Evolutionary conservation across 1,139 yeast genomes (phyloP).

Genomic region (Suzukiozyma palmioleophila): DNA sequence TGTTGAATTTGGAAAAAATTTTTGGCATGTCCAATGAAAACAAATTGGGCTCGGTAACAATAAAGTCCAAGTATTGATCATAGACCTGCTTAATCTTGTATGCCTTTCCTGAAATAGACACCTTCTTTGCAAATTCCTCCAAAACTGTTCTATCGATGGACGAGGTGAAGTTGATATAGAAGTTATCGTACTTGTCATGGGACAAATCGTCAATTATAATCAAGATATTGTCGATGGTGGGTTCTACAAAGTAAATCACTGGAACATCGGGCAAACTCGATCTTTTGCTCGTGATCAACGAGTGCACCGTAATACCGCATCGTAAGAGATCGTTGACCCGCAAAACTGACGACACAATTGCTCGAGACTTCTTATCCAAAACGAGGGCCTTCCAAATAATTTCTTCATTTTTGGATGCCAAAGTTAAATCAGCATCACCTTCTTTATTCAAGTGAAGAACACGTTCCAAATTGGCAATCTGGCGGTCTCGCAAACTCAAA

Average conservation of each 20-base stretch:
- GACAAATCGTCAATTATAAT: conserved; percentile 68
- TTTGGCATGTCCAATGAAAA: conserved; percentile 70
- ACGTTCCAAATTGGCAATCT: conserved; percentile 56
- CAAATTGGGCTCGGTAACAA: conserved; percentile 88
- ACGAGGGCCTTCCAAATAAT: conserved; percentile 91
- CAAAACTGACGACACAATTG: conserved; percentile 81
- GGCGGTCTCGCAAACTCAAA: conserved; percentile 29
- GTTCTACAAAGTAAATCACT: conserved; percentile 86
- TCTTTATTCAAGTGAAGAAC: conserved; percentile 78
- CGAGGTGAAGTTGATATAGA: conserved; percentile 83
- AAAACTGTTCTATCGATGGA: conserved; percentile 70
- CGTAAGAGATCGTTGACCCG: conserved; percentile 85
- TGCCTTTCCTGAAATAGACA: conserved; percentile 66
- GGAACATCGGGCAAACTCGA: conserved; percentile 90
- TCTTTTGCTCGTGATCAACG: conserved; percentile 63
- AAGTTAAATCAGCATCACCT: conserved; percentile 48
- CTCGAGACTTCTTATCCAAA: conserved; percentile 75
- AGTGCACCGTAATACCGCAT: conserved; percentile 88
- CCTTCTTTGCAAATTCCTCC: conserved; percentile 85
- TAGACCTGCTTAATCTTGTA: conserved; percentile 76
- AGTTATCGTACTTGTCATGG: conserved; percentile 69
- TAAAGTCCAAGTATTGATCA: conserved; percentile 88
- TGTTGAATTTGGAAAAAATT: conserved; percentile 66
- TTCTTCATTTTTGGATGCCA: conserved; percentile 54
- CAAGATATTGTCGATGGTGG: conserved; percentile 71